Conservation (phyloP, 164 flowering plant species). For the Euptelea pleiosperma region DNA sequence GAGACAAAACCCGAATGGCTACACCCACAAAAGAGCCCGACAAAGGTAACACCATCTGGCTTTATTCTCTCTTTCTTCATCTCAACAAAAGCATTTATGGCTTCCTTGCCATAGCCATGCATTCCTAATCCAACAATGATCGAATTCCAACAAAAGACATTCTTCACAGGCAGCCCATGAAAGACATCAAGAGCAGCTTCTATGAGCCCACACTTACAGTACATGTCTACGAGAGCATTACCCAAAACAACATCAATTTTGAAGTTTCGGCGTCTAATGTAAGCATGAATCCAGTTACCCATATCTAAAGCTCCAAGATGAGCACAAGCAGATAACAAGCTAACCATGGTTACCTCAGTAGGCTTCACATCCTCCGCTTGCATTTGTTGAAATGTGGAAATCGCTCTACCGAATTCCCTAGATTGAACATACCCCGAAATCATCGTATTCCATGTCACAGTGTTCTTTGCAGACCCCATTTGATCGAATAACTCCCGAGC, state of each 20-base stretch:
- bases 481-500: conserved; percentile 33
- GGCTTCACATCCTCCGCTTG: conserved; percentile 29
- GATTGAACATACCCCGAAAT: conserved; percentile 27
- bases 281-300: conserved; percentile 40
- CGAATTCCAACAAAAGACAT: conserved; percentile 40
- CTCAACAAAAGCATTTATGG: conserved; percentile 27
- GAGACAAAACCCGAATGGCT: conserved; percentile 42
- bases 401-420: conserved; percentile 25
- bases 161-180: conserved; percentile 25
- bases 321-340: conserved; percentile 44
- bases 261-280: conserved; percentile 25
- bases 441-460: conserved; percentile 41
- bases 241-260: conserved; percentile 32
- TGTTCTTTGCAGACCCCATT: conserved; percentile 31
- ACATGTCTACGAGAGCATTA: conserved; percentile 46
- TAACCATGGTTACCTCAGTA: conserved; percentile 40
- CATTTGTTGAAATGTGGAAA: conserved; percentile 27
- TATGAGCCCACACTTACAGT: conserved; percentile 37
- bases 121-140: conserved; percentile 38
- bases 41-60: conserved; percentile 43
- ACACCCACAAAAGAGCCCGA: conserved; percentile 40
- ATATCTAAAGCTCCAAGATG: conserved; percentile 43
- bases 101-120: conserved; percentile 41
- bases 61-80: conserved; percentile 28
- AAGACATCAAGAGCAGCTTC: conserved; percentile 35